Conservation (phyloP, 139 green algal genomes). For the Coelastrella sp. region DNA sequence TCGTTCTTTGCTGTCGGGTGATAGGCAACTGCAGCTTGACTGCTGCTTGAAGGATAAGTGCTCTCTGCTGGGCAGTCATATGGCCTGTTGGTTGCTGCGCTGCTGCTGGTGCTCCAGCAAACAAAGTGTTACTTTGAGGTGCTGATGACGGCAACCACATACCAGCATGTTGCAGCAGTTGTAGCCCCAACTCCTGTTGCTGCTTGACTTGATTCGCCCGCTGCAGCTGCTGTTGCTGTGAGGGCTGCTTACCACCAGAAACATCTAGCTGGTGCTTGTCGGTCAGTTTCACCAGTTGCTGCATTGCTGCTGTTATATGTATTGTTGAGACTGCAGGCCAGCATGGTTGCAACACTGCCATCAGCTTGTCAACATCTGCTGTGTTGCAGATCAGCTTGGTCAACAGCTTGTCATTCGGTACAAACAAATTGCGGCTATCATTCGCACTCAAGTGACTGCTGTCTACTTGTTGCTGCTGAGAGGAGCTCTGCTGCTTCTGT, state of each 20-base stretch:
- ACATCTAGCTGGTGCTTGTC: not conserved
- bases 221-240: slow-evolving; percentile 1
- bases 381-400: not conserved
- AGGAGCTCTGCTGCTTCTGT: not conserved
- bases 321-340: not conserved
- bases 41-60: not conserved
- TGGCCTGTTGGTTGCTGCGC: too few species aligned
- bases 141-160: not conserved
- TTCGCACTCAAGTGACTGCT: not conserved
- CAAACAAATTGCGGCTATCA: not conserved
- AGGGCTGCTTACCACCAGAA: not conserved
- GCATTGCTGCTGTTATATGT: not conserved
- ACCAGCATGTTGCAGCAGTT: not conserved
- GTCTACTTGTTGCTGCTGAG: slow-evolving; percentile 18
- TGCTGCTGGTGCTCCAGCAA: too few species aligned
- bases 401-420: slow-evolving; percentile 7
- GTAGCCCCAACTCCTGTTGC: not conserved
- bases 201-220: not conserved
- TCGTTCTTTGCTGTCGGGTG: not conserved
- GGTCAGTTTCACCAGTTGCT: not conserved
- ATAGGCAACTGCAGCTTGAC: not conserved
- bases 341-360: not conserved
- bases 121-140: not conserved
- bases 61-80: not conserved
- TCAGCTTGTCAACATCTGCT: not conserved